Evolutionary conservation across 495 filamentous ascomycete species (phyloP), one percentile per base, ranked within the genome.

Genomic region (Amorphotheca resinae): DNA sequence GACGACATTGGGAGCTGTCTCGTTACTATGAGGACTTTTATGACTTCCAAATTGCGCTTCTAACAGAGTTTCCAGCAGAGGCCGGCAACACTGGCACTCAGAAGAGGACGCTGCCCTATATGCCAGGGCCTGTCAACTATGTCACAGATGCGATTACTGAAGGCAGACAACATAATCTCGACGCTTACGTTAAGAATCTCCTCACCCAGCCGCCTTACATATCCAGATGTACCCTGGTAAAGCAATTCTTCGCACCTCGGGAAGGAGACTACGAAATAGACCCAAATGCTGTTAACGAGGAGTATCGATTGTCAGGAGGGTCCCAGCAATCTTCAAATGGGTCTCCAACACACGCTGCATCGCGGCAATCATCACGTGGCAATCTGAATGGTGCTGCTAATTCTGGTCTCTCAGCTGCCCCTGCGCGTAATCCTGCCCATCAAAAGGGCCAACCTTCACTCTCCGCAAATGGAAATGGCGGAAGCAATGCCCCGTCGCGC

Each of bases 21-120:
- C 76, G 91, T 37, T 91, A 87, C 55, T 98, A 98, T 55, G 85
- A 95, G 57, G 93, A 98, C 59, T 98, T 98, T 58, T 98, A 96
- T 61, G 91, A 96, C 57, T 93, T 96, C 63, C 91, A 98, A 60
- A 96, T 96, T 58, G 80, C 84, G 14, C 80, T 98, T 4, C 69
- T 98, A 33, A 88, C 85, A 31, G 85, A 93, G 51, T 96, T 95
- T 57, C 89, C 91, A 26, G 77, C 84, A 12, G 93, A 96, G 56
- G 88, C 91, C 21, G 89, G 91, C 17, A 82, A 82, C 21, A 82
- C 83, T 41, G 77, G 76, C 37, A 74, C 75, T 31, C 77, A 79
- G 50, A 76, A 81, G 41, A 78, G 91, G 22, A 84, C 82, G 12
- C 60, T 98, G 5, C 91, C 91, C n/a, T 98, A 89, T 61, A 98